Percentiles rank a stretch among this genome's conserved stretches.
phyloP scores from a whole-genome alignment of 2,329 filamentous ascomycete species.

The Cladosporium austrohemisphaericum region DNA sequence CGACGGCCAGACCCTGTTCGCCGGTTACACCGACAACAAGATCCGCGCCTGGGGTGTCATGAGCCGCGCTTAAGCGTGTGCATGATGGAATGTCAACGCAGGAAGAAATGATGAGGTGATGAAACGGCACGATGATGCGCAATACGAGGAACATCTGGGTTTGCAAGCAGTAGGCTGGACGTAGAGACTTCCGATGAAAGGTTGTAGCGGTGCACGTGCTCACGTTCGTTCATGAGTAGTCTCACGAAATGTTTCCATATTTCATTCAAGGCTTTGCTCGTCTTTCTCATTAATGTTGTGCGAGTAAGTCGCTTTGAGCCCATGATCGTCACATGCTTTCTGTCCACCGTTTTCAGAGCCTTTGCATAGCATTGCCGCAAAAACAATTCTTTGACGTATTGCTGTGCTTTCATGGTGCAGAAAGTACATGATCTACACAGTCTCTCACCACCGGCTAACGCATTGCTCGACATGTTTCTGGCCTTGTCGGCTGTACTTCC shows the following conservation, averaged over 20 bases:
- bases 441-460: too few relatives aligned
- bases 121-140: constrained; percentile 35
- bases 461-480: too few relatives aligned
- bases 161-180: constrained; percentile 24
- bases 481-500: too few relatives aligned
- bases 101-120: constrained; percentile 11
- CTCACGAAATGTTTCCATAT: constrained; percentile 10
- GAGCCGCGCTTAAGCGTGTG: constrained; percentile 61
- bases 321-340: too few relatives aligned
- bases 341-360: too few relatives aligned
- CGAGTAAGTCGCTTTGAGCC: too few relatives aligned
- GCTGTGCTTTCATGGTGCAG: too few relatives aligned
- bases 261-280: not conserved
- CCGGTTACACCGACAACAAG: constrained; percentile 99
- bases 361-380: too few relatives aligned
- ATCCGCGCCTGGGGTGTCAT: constrained; percentile 98
- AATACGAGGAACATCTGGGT: constrained; percentile 34
- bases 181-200: constrained; percentile 35
- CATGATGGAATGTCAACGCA: not conserved
- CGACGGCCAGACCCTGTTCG: constrained; percentile 98
- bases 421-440: too few relatives aligned
- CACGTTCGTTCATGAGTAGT: constrained; percentile 17
- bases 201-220: constrained; percentile 33
- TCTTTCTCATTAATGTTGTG: constrained; percentile 1
- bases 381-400: too few relatives aligned